Evolutionary conservation across 306 rosid genomes (phyloP).

Genomic region (Biancaea sappan): DNA sequence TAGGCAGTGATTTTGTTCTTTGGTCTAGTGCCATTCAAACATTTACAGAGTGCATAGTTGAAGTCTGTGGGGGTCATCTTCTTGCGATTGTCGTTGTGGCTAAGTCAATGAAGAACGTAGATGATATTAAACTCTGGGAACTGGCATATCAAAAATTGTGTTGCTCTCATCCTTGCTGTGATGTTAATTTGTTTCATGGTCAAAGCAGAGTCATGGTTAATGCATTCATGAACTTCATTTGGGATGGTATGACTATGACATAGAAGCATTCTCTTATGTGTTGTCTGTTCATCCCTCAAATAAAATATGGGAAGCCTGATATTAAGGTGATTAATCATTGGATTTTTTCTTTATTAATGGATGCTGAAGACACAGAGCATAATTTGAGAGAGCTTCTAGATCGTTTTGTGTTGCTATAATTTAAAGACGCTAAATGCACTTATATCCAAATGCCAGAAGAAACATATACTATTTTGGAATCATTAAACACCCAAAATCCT

Average conservation of each 20-base stretch:
- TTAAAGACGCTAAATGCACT: neutral
- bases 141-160: neutral
- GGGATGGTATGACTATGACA: neutral
- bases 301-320: neutral
- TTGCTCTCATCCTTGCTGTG: neutral
- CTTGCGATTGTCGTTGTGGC: conserved; percentile 10
- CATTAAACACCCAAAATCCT: neutral
- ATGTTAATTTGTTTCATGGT: neutral
- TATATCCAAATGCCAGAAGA: conserved; percentile 3
- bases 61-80: conserved; percentile 22
- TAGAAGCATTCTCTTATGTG: neutral
- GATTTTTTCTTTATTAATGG: neutral
- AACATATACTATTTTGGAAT: neutral
- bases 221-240: conserved; percentile 1
- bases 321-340: neutral
- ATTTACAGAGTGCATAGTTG: neutral
- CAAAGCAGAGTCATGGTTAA: neutral
- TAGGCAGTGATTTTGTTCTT: too few relatives aligned
- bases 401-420: neutral
- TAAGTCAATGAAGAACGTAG: neutral
- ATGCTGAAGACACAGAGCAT: neutral
- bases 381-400: neutral
- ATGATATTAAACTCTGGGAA: neutral
- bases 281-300: neutral
- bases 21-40: neutral